These are phyloP conservation scores for Furcasterigmium furcatum DNA, from an alignment of 2,329 filamentous ascomycete species.

Conservation along the genomic window DNA sequence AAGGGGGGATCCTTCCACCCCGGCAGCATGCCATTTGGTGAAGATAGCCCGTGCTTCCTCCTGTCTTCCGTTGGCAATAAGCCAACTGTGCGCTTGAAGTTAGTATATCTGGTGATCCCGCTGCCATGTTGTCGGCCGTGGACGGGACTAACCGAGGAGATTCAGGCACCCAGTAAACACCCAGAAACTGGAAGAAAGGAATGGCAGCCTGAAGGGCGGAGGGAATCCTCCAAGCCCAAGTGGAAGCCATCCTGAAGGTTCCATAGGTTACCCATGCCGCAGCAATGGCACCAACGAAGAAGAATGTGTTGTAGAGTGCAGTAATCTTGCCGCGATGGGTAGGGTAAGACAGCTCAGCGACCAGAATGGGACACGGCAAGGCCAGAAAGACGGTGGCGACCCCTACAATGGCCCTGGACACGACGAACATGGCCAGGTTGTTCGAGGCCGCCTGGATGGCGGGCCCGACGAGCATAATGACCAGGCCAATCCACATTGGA, in stretches of 20 bases:
- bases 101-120: neutral
- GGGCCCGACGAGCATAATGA: conserved; percentile 25
- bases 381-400: conserved; percentile 24
- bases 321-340: conserved; percentile 27
- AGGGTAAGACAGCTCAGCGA: conserved; percentile 31
- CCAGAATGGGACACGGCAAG: conserved; percentile 25
- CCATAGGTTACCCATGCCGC: conserved; percentile 23
- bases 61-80: conserved; percentile 50
- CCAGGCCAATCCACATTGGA: conserved; percentile 24
- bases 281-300: conserved; percentile 32
- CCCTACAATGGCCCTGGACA: conserved; percentile 27
- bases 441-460: conserved; percentile 20
- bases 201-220: conserved; percentile 31
- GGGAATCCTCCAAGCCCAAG: conserved; percentile 22
- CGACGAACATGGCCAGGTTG: conserved; percentile 26
- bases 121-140: too few relatives aligned
- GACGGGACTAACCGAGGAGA: too few relatives aligned
- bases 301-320: conserved; percentile 41
- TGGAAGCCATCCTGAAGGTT: conserved; percentile 26
- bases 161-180: conserved; percentile 42
- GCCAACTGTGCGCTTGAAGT: conserved; percentile 45
- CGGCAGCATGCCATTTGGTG: conserved; percentile 45
- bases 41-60: conserved; percentile 50
- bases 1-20: conserved; percentile 34
- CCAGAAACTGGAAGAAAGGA: conserved; percentile 20